A percentile compares a stretch with the other conserved stretches of the same genome.
phyloP scores from a whole-genome alignment of 306 rosid genomes.

The Comarum palustre region DNA sequence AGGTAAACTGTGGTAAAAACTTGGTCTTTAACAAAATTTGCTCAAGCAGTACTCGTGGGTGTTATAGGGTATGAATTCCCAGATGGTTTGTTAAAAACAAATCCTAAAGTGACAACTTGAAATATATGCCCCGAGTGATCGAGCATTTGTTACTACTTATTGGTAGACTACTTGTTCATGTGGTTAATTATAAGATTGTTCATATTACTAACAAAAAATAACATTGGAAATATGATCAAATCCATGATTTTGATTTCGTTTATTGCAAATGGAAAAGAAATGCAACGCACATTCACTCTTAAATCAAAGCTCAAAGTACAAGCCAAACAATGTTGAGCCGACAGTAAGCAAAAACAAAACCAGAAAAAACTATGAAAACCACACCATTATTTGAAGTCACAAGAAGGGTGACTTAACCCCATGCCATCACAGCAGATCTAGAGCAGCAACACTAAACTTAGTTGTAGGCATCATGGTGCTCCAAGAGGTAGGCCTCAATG shows the following conservation, averaged over 20 bases:
- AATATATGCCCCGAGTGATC: no score
- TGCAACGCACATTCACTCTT: conserved; percentile 5
- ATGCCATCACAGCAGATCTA: background rate
- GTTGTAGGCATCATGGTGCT: conserved; percentile 36
- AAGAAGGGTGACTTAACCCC: background rate
- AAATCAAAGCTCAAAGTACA: background rate
- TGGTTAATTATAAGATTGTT: no score
- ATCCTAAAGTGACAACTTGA: background rate
- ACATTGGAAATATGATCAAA: background rate
- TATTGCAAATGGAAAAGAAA: background rate
- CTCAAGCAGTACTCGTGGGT: background rate
- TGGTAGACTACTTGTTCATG: background rate
- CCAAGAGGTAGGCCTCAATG: conserved; percentile 34
- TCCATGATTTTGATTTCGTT: conserved; percentile 2
- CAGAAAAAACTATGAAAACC: conserved; percentile 1
- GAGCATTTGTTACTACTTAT: no score
- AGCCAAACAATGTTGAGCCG: background rate
- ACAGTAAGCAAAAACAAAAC: background rate
- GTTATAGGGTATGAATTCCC: background rate
- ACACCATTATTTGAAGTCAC: background rate
- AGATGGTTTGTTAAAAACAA: background rate
- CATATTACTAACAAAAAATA: no score
- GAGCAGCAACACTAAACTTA: conserved; percentile 3
- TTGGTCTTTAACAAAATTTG: background rate
- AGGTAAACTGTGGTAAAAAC: no score